A percentile compares a stretch with the other conserved stretches of the same genome.
phyloP scores from a whole-genome alignment of 306 rosid genomes.

The Trifolium dubium region DNA sequence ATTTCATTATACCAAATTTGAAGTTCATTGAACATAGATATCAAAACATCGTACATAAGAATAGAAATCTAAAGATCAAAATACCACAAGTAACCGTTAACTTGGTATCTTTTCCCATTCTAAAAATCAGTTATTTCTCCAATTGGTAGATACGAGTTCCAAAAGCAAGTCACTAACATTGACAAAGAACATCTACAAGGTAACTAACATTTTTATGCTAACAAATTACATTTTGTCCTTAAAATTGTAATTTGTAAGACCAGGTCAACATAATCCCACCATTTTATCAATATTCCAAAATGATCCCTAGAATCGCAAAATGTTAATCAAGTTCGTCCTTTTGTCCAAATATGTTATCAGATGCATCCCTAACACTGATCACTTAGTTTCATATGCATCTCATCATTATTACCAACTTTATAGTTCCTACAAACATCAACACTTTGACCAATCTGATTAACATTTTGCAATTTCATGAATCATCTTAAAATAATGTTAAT shows the following conservation, averaged over 20 bases:
- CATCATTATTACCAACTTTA: background rate
- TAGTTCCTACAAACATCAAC: background rate
- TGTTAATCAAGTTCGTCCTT: background rate
- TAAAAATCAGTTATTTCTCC: conserved; percentile 3
- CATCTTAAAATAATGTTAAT: background rate
- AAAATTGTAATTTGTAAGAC: background rate
- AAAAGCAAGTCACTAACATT: background rate
- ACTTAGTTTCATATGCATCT: background rate
- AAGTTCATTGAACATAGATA: background rate
- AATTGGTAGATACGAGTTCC: conserved; percentile 5
- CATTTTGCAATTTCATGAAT: background rate
- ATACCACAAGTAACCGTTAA: background rate
- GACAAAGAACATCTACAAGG: conserved; percentile 13
- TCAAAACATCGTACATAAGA: background rate
- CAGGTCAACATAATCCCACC: background rate
- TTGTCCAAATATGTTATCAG: background rate
- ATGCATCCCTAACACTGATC: background rate
- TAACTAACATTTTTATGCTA: conserved; percentile 1
- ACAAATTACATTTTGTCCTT: background rate
- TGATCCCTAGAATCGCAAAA: background rate
- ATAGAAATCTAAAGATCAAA: conserved; percentile 26
- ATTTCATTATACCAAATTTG: conserved; percentile 10
- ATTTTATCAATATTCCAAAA: background rate
- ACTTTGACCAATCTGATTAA: background rate
- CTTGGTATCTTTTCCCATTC: conserved; percentile 12